These are phyloP conservation scores for Nakaseomyces nivariensis DNA, from an alignment of 1,139 yeast species.

Conservation along the genomic window DNA sequence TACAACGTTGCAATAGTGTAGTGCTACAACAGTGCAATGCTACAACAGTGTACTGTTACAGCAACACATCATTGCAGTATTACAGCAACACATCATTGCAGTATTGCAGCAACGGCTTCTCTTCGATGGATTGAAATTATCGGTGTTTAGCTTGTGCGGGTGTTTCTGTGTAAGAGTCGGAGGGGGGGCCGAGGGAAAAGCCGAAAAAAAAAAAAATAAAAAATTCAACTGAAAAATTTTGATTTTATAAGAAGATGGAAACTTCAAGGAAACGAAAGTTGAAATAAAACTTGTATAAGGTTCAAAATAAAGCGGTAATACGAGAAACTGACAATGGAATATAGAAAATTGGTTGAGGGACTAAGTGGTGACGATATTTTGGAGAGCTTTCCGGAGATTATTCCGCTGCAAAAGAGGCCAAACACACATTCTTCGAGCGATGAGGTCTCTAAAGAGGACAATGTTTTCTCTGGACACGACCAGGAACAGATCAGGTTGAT, in stretches of 20 bases:
- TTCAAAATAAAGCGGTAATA: background rate
- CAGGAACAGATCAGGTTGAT: constrained; percentile 87
- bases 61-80: no score
- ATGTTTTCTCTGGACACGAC: constrained; percentile 72
- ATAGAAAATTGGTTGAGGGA: constrained; percentile 45
- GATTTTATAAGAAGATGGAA: background rate
- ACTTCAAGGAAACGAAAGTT: background rate
- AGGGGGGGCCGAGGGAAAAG: no score
- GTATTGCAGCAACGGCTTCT: no score
- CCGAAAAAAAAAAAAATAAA: no score
- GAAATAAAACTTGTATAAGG: background rate
- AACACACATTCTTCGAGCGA: constrained; percentile 27
- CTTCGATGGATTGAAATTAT: no score
- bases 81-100: no score
- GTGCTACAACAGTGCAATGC: no score
- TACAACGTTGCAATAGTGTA: no score
- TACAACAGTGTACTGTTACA: no score
- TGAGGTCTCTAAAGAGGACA: constrained; percentile 13
- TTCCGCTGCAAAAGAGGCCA: constrained; percentile 31
- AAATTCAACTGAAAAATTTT: background rate
- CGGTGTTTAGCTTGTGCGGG: background rate
- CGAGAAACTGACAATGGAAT: constrained; percentile 18
- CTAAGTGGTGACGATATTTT: constrained; percentile 43
- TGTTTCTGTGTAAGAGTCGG: background rate
- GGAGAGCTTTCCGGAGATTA: constrained; percentile 52